A percentile compares a stretch with the other conserved stretches of the same genome.
phyloP scores from a whole-genome alignment of 1,284 basidiomycete genomes.

The Cutaneotrichosporon sp. region DNA sequence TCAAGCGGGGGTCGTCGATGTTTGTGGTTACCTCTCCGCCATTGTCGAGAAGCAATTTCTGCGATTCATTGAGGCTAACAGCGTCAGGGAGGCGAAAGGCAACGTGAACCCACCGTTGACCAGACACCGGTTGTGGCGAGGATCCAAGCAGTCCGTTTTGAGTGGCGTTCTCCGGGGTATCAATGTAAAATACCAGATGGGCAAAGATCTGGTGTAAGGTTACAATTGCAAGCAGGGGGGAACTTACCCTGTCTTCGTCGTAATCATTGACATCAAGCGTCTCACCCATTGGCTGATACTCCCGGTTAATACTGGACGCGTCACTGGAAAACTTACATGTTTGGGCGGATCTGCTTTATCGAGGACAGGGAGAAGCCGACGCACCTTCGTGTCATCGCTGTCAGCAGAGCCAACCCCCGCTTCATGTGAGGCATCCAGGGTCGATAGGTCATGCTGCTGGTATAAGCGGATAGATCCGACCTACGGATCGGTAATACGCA shows the following conservation, averaged over 20 bases:
- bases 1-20: constrained; percentile 68
- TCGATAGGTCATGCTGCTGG: too few relatives aligned
- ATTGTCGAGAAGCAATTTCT: constrained; percentile 56
- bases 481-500: too few relatives aligned
- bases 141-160: constrained; percentile 58
- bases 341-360: background rate
- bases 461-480: too few relatives aligned
- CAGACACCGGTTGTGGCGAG: constrained; percentile 51
- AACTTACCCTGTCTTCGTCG: constrained; percentile 55
- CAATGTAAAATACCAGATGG: constrained; percentile 81
- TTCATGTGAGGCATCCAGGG: too few relatives aligned
- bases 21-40: constrained; percentile 63
- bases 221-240: too few relatives aligned
- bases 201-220: constrained; percentile 53
- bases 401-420: too few relatives aligned
- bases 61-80: constrained; percentile 58
- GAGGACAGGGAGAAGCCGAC: constrained; percentile 4
- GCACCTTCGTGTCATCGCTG: background rate
- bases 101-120: constrained; percentile 55
- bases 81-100: background rate
- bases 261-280: constrained; percentile 58
- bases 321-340: background rate
- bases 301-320: background rate
- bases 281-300: constrained; percentile 58
- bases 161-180: constrained; percentile 66